Evolutionary conservation across 768 basidiomycete species (phyloP), one percentile per base, ranked within the genome.

Genomic region (Mrakia gelida): DNA sequence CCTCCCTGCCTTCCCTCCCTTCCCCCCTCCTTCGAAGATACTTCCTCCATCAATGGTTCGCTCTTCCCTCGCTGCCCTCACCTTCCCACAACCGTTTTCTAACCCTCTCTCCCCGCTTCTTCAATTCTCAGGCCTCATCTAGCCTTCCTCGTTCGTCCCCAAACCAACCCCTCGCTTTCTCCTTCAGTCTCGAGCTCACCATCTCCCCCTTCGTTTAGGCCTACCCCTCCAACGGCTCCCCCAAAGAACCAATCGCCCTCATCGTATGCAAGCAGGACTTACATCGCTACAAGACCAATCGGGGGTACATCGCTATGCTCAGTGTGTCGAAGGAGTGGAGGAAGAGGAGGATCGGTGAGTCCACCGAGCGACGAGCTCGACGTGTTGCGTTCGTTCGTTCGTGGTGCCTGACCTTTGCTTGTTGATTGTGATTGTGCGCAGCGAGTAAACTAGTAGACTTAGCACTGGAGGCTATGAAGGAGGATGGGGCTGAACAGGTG

Each of bases 231-330:
- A 85, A 87, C 67, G 34, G 38, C 13, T 83, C 86, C 9, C 82
- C 88, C 15, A 86, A 85, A 9, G 62, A 65, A 38, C 92, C 95
- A 26, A 89, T 98, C 79, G 97, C 94, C 41, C 93, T 93, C 23
- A 93, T 99, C 79, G 92, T 99, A 30, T 97, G 94, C 89, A 99
- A 98, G 87, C 96, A 97, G 85, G 94, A 94, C 81, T 87, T 89
- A 83, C 97, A 98, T 85, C 88, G 91, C 80, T 85, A 86, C 56
- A 84, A 83, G 78, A 86, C 89, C 15, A 93, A 94, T 83, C 86
- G 97, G 83, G 97, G 97, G 21, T 99, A 99, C 84, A 96, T 99
- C 78, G 97, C 95, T 54, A 98, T 98, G 97, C 89, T 98, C 75
- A 94, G 93, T 82, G 94, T 98, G 41, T 88, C 89, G 84, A 91